Base-by-base conservation (phyloP, 768 basidiomycete species). In the Mycena metata region DNA sequence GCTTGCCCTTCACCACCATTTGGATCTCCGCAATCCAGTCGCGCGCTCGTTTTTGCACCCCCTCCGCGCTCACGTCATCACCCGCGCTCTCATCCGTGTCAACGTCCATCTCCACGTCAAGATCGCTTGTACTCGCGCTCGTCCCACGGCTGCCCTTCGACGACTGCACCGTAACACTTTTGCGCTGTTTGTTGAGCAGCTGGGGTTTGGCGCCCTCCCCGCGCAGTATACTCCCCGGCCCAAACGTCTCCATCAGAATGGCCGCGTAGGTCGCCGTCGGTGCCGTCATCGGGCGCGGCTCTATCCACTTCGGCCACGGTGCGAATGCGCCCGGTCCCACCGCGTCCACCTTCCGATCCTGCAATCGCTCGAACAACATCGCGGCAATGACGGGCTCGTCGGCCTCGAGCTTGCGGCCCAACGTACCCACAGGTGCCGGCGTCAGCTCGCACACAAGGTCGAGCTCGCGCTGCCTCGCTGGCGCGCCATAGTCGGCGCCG, bases 1-100 rank as follows among this genome's bases (percentile, higher is more conserved):
- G 35, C 43, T 68, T 71, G 7, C 66, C 70, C 26, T 71, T 68
- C 16, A 62, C 58, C 19, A 62, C n/a, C 15, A 26, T 23, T 24
- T 68, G 50, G 13, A 71, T 60, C 24, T 68, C 46, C 23, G 52
- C 36, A 24, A 71, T 71, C 70, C 70, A 71, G 19, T 15, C 50
- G 13, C n/a, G 15, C 21, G 46, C 66, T 0, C 58, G 33, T 26
- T 17, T 30, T 17, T n/a, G 11, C 23, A 13, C 23, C 19, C 1
- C 21, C 23, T 60, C 30, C 52, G 26, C n/a, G 3, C 24, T 12
- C 24, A n/a, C n/a, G 19, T 45, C 26, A 12, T 15, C 21, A 33
- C 7, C 7, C 43, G 21, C 12, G n/a, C 21, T 50, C 7, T 13
- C 50, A 2, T 65, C 56, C 24, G 33, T 46, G 36, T 52, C 64